Conservation (phyloP, 75 land plant species). For the Adiantum capillusveneris region DNA sequence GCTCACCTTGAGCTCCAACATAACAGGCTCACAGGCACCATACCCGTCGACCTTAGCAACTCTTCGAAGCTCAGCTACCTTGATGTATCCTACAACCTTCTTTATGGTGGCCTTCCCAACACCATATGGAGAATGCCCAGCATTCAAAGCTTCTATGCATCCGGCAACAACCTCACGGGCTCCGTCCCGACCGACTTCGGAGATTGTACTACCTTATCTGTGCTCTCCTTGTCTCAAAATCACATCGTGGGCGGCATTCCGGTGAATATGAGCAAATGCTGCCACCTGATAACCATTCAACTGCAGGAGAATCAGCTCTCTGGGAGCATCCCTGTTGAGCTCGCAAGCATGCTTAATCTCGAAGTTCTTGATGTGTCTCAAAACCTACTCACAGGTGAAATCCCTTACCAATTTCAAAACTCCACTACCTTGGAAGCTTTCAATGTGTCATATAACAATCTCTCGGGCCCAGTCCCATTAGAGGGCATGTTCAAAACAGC, state of each 20-base stretch:
- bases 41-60: slow-evolving; percentile 55
- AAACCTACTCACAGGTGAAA: slow-evolving; percentile 49
- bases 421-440: slow-evolving; percentile 42
- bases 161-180: slow-evolving; percentile 19
- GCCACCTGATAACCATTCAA: slow-evolving; percentile 22
- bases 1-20: slow-evolving; percentile 60
- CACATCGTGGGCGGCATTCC: slow-evolving; percentile 34
- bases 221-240: slow-evolving; percentile 40
- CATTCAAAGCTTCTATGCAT: slow-evolving; percentile 11
- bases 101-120: slow-evolving; percentile 37
- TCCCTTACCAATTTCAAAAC: slow-evolving; percentile 42
- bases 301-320: slow-evolving; percentile 43
- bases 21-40: slow-evolving; percentile 54
- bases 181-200: slow-evolving; percentile 15
- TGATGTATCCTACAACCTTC: slow-evolving; percentile 27
- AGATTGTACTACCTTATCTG: slow-evolving; percentile 2
- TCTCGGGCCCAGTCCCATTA: slow-evolving; percentile 45
- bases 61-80: slow-evolving; percentile 28
- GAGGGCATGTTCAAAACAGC: slow-evolving; percentile 15
- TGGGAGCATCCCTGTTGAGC: slow-evolving; percentile 43
- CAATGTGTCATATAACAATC: slow-evolving; percentile 52
- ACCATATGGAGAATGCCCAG: slow-evolving; percentile 13
- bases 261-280: slow-evolving; percentile 16
- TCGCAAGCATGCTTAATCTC: slow-evolving; percentile 11
- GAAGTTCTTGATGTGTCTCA: slow-evolving; percentile 46